Percentiles rank a stretch among this genome's conserved stretches.
These are phyloP conservation scores for Odonthalia washingtoniensis DNA, from an alignment of 31 red algal genomes.

Conservation along the genomic window DNA sequence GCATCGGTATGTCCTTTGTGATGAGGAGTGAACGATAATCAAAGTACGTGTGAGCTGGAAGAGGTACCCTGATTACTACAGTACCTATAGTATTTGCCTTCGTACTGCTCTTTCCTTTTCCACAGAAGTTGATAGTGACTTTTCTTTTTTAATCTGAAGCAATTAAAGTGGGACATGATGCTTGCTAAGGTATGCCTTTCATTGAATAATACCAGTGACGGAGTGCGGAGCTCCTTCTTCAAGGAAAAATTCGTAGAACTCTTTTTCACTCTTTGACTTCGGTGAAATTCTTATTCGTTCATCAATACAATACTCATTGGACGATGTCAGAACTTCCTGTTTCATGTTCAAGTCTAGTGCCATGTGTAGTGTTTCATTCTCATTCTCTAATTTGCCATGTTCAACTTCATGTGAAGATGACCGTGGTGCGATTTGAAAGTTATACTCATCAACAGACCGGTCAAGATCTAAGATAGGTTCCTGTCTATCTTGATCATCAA, in stretches of 20 bases:
- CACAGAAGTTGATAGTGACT: conserved; percentile 27
- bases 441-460: too few species aligned
- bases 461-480: too few species aligned
- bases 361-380: not conserved
- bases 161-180: not conserved
- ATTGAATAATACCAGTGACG: conserved; percentile 22
- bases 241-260: conserved; percentile 3
- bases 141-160: not conserved
- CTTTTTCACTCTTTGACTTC: too few species aligned
- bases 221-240: conserved; percentile 4
- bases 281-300: too few species aligned
- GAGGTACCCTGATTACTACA: not conserved
- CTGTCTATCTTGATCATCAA: too few species aligned
- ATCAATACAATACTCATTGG: not conserved
- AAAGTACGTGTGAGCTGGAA: not conserved
- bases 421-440: too few species aligned
- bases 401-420: not conserved
- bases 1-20: conserved; percentile 10
- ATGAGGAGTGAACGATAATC: conserved; percentile 4
- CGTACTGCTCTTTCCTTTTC: not conserved
- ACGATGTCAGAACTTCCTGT: not conserved
- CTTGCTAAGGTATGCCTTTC: not conserved
- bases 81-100: not conserved
- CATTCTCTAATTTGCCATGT: not conserved
- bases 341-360: not conserved